Percentiles rank a stretch among this genome's conserved stretches.
Evolutionary conservation across 345 rosid genomes (phyloP).

Genomic region (Schrenkiella parvula): DNA sequence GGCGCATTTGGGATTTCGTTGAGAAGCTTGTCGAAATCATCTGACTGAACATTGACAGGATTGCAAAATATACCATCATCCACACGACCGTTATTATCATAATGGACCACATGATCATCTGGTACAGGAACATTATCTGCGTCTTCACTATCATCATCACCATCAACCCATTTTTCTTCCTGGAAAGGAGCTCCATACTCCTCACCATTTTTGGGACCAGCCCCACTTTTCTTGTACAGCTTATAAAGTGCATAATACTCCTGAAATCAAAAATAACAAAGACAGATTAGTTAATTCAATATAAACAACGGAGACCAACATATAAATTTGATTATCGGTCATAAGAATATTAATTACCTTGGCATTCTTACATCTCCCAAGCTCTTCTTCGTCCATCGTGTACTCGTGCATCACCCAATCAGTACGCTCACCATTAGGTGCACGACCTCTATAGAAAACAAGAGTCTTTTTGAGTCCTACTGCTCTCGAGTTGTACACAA

Average conservation of each 20-base stretch:
- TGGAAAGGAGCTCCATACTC: conserved; percentile 93
- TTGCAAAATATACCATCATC: neutral
- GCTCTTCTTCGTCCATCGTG: conserved; percentile 80
- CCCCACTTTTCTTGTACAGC: conserved; percentile 86
- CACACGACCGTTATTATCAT: neutral
- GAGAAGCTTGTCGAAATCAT: conserved; percentile 17
- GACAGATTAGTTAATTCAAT: neutral
- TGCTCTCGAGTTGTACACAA: conserved; percentile 47
- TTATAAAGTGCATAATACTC: conserved; percentile 93
- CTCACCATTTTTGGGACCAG: conserved; percentile 96
- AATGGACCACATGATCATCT: neutral
- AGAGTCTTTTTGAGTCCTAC: conserved; percentile 90
- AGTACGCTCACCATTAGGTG: conserved; percentile 77
- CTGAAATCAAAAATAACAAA: conserved; percentile 28
- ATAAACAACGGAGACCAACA: neutral
- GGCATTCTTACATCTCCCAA: conserved; percentile 62
- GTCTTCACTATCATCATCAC: conserved; percentile 38
- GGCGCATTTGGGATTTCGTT: conserved; percentile 16
- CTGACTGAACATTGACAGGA: conserved; percentile 9
- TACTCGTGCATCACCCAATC: conserved; percentile 99
- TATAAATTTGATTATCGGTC: neutral
- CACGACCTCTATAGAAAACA: conserved; percentile 79
- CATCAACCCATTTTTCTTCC: conserved; percentile 88
- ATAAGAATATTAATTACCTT: conserved; percentile 34
- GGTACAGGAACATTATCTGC: neutral